Base-by-base conservation (phyloP, 148 eudicot species). In the Rhododendron williamsianum region DNA sequence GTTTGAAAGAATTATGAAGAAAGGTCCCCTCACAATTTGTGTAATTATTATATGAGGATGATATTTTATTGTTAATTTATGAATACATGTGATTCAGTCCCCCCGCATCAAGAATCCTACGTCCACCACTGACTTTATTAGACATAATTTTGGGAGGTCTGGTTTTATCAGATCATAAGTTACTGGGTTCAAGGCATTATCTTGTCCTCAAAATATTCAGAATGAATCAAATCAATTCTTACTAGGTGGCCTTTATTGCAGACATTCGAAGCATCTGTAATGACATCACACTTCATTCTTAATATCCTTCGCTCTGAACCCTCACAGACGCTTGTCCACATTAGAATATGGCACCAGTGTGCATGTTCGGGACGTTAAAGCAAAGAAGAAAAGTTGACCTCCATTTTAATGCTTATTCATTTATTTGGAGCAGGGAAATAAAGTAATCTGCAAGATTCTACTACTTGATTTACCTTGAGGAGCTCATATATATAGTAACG, bases 401-500 rank as follows among this genome's bases (percentile, higher is more conserved):
- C 74, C 36, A 73, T 73, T 41, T 33, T 16, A 71, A 71, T 71
- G 38, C 78, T 36, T 16, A 38, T 41, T 43, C 80, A 77, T 16
- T 49, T 43, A 77, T 18, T 45, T 36, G 49, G 79, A 38, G 48
- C 48, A 38, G 27, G 27, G 25, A 19, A 76, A 76, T n/a, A 30
- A 45, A 21, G 10, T 33, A 30, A 63, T 30, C 51, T 27, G 71
- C 54, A 48, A 58, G 71, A 81, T 80, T 35, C 73, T 56, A 33
- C 54, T 80, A 77, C 45, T 38, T 52, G 78, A 11, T 81, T 88
- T 76, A 89, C 89, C 91, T 88, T 90, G 81, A 87, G 88, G 84
- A 90, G 91, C 87, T 90, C 89, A 63, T 88, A 87, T 30, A 87
- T 87, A 83, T 89, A 89, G 86, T 89, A 89, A 80, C 89, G 91